Percentiles rank a stretch among this genome's conserved stretches.
Evolutionary conservation across 257 asterid genomes (phyloP).

Genomic region (Solanum tarapatanum): DNA sequence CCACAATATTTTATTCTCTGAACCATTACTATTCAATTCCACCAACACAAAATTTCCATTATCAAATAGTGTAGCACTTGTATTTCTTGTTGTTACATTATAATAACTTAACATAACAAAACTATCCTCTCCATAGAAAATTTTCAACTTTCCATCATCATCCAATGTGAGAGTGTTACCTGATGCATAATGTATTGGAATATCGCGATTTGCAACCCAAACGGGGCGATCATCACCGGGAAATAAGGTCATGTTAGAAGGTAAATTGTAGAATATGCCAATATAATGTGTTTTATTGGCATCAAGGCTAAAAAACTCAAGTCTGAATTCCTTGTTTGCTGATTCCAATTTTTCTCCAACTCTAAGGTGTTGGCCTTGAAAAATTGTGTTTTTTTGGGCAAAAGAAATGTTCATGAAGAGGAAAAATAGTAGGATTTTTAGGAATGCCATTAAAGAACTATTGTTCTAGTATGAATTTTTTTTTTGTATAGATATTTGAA

Average conservation of each 20-base stretch:
- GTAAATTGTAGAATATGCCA: conserved; percentile 14
- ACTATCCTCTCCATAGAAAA: background rate
- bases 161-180: conserved; percentile 8
- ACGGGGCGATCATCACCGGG: background rate
- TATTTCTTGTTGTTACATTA: background rate
- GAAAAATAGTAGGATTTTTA: background rate
- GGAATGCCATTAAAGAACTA: background rate
- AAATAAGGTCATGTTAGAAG: background rate
- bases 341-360: conserved; percentile 4
- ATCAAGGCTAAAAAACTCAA: conserved; percentile 11
- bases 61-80: conserved; percentile 14
- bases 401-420: background rate
- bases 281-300: background rate
- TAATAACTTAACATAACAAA: background rate
- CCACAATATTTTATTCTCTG: conserved; percentile 7
- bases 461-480: background rate
- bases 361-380: background rate
- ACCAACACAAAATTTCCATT: conserved; percentile 11
- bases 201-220: conserved; percentile 23
- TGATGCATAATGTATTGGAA: conserved; percentile 4
- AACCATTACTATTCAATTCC: conserved; percentile 5
- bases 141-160: conserved; percentile 6
- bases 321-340: conserved; percentile 10
- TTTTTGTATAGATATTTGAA: background rate
- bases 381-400: background rate